These are phyloP conservation scores for Rhodamnia argentea DNA, from an alignment of 345 rosid species.

Conservation along the genomic window DNA sequence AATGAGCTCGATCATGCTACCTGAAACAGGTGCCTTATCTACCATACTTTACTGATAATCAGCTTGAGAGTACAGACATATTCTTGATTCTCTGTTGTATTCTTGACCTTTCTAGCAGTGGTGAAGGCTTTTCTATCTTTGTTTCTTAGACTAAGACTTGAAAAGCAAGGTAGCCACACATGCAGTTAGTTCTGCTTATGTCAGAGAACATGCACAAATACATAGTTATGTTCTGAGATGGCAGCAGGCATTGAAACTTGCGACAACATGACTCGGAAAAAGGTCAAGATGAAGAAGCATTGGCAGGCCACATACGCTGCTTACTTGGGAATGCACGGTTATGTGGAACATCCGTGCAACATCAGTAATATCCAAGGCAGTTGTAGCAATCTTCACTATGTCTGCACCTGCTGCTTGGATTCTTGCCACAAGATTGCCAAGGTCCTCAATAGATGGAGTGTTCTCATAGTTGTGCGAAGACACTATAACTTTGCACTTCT, in stretches of 20 bases:
- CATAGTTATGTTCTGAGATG: neutral
- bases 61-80: neutral
- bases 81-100: neutral
- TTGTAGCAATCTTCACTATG: conserved; percentile 86
- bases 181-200: neutral
- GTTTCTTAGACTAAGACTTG: neutral
- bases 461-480: conserved; percentile 82
- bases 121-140: neutral
- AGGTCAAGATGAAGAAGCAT: neutral
- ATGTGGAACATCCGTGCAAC: conserved; percentile 83
- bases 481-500: conserved; percentile 60
- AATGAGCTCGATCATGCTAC: neutral
- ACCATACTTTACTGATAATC: neutral
- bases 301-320: conserved; percentile 15
- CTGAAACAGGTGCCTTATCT: neutral
- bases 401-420: conserved; percentile 80
- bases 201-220: neutral
- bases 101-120: neutral
- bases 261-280: neutral
- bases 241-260: neutral
- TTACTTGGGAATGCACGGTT: conserved; percentile 77
- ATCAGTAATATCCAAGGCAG: conserved; percentile 78
- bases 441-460: conserved; percentile 81
- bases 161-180: neutral
- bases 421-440: conserved; percentile 58